Conservation (phyloP, 176 grass and related monocot genomes). For the Triticum timopheevii region DNA sequence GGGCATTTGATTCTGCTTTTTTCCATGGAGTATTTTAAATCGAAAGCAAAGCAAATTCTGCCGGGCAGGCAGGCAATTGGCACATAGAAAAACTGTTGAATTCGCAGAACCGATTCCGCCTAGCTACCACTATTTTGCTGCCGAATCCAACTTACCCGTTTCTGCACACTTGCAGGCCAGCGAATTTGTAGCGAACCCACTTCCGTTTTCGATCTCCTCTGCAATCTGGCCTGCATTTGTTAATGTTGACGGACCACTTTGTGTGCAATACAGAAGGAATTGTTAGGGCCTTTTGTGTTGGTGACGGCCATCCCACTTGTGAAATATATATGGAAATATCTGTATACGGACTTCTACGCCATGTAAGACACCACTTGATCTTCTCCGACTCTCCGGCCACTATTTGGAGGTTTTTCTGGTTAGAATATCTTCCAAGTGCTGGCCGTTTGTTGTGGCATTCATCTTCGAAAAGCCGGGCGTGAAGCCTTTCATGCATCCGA, state of each 20-base stretch:
- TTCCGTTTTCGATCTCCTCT: background rate
- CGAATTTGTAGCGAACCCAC: slow-evolving; percentile 26
- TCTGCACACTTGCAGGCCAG: slow-evolving; percentile 39
- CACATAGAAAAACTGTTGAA: background rate
- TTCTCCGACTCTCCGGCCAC: too few relatives aligned
- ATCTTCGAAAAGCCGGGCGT: background rate
- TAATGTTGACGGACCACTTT: background rate
- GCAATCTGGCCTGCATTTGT: background rate
- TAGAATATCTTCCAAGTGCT: background rate
- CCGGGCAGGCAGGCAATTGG: background rate
- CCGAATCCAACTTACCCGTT: slow-evolving; percentile 42
- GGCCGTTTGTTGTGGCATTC: background rate
- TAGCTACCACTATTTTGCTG: background rate
- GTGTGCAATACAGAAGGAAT: background rate
- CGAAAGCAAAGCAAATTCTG: slow-evolving; percentile 36
- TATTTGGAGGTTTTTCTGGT: too few relatives aligned
- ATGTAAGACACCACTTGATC: too few relatives aligned
- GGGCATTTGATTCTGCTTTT: slow-evolving; percentile 39
- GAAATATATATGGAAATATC: background rate
- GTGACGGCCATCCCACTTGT: slow-evolving; percentile 34
- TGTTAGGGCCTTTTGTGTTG: background rate
- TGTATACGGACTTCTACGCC: too few relatives aligned
- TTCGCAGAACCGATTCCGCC: slow-evolving; percentile 35
- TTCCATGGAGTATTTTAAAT: background rate
- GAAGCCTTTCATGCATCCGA: background rate